A percentile compares a stretch with the other conserved stretches of the same genome.
Conservation (phyloP, 2,329 filamentous ascomycete species). For the Curvularia verruculosa region DNA sequence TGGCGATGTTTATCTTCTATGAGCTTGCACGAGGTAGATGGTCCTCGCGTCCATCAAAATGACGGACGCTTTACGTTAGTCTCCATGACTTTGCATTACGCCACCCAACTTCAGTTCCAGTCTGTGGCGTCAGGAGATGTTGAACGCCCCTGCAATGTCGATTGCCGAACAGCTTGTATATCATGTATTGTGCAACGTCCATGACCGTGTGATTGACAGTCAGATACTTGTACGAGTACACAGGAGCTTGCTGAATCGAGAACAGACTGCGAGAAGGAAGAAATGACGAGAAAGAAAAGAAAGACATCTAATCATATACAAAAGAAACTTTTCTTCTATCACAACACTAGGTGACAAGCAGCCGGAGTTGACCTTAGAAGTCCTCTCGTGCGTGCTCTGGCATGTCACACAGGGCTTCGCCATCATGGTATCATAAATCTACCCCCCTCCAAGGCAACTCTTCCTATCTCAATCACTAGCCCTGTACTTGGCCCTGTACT, state of each 20-base stretch:
- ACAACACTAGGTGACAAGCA: neutral
- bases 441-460: neutral
- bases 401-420: neutral
- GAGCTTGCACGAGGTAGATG: slow-evolving; percentile 3
- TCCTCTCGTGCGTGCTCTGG: neutral
- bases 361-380: neutral
- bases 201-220: neutral
- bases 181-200: neutral
- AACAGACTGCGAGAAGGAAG: neutral
- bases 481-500: slow-evolving; percentile 50
- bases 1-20: slow-evolving; percentile 8
- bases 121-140: neutral
- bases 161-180: slow-evolving; percentile 1
- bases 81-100: neutral
- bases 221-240: neutral
- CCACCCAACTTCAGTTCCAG: neutral
- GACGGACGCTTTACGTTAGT: slow-evolving; percentile 5
- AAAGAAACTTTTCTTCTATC: neutral
- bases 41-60: slow-evolving; percentile 6
- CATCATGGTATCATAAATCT: slow-evolving; percentile 4
- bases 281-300: neutral
- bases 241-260: neutral
- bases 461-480: slow-evolving; percentile 42
- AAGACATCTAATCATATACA: neutral
- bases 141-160: neutral